Evolutionary conservation across 768 basidiomycete genomes (phyloP).

Genomic region (Tricholoma saponaceum): DNA sequence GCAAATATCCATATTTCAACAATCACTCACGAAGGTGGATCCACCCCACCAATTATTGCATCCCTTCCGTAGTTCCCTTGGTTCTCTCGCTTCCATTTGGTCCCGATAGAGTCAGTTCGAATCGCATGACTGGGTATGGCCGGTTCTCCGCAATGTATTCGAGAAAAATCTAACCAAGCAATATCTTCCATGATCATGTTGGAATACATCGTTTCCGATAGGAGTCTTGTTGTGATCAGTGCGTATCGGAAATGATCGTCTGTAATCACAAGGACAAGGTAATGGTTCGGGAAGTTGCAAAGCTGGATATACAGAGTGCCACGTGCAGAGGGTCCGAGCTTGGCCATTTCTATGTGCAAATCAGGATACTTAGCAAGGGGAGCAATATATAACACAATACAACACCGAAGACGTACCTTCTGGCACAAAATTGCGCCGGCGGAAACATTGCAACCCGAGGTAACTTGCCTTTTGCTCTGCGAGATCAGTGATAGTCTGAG

Average conservation of each 20-base stretch:
- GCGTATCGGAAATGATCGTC: slow-evolving; percentile 80
- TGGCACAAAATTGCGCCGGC: slow-evolving; percentile 58
- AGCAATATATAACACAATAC: no score
- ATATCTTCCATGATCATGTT: slow-evolving; percentile 73
- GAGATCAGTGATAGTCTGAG: slow-evolving; percentile 78
- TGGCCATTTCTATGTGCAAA: slow-evolving; percentile 51
- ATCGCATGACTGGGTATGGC: slow-evolving; percentile 13
- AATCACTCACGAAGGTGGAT: slow-evolving; percentile 16
- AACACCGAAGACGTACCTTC: slow-evolving; percentile 44
- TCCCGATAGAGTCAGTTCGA: slow-evolving; percentile 21
- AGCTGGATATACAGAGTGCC: slow-evolving; percentile 75
- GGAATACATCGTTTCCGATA: slow-evolving; percentile 50
- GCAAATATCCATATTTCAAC: neutral
- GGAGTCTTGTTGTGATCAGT: slow-evolving; percentile 61
- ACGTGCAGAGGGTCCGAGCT: slow-evolving; percentile 62
- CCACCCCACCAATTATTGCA: neutral
- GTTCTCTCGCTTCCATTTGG: slow-evolving; percentile 20
- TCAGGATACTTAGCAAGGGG: slow-evolving; percentile 1
- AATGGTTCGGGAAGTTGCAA: slow-evolving; percentile 72
- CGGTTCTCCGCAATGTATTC: slow-evolving; percentile 51
- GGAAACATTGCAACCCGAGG: slow-evolving; percentile 75
- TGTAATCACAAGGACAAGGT: slow-evolving; percentile 79
- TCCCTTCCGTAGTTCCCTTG: slow-evolving; percentile 6
- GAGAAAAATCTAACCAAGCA: slow-evolving; percentile 69
- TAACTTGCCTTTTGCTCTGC: slow-evolving; percentile 84